A percentile compares a stretch with the other conserved stretches of the same genome.
Evolutionary conservation across 75 land plant genomes (phyloP).

Genomic region (Cryptomeria japonica): DNA sequence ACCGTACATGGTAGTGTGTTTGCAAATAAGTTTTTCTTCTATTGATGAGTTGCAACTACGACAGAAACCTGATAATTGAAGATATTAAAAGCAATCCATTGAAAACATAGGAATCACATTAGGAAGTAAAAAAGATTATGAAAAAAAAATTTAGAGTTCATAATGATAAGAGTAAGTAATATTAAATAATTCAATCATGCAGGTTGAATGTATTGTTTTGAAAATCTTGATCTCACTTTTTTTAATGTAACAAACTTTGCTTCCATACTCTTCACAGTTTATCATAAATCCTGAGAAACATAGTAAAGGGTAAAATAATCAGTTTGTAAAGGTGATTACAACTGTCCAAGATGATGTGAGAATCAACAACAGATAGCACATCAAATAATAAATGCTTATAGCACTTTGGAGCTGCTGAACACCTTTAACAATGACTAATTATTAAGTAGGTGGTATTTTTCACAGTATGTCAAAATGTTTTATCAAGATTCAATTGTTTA

Average conservation of each 20-base stretch:
- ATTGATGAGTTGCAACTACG: not conserved
- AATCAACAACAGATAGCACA: not conserved
- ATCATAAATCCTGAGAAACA: not conserved
- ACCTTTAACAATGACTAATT: not conserved
- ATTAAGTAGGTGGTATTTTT: not conserved
- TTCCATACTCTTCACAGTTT: not conserved
- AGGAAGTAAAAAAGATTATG: not conserved
- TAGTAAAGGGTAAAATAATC: not conserved
- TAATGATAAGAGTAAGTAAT: not conserved
- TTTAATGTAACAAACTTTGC: not conserved
- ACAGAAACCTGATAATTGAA: not conserved
- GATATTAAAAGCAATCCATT: not conserved
- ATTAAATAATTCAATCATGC: slow-evolving; percentile 1
- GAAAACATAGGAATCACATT: not conserved
- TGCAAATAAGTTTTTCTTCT: not conserved
- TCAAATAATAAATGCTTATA: not conserved
- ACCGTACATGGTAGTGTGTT: not conserved
- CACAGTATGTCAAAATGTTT: too few species aligned
- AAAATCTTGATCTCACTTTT: not conserved
- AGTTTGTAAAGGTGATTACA: not conserved
- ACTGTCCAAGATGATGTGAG: not conserved
- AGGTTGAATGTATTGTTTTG: not conserved
- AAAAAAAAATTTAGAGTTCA: not conserved
- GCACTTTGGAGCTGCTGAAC: not conserved
- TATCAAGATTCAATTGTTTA: too few species aligned